Evolutionary conservation across 805 yeast species (phyloP).

Genomic region (Yarrowia sp.): DNA sequence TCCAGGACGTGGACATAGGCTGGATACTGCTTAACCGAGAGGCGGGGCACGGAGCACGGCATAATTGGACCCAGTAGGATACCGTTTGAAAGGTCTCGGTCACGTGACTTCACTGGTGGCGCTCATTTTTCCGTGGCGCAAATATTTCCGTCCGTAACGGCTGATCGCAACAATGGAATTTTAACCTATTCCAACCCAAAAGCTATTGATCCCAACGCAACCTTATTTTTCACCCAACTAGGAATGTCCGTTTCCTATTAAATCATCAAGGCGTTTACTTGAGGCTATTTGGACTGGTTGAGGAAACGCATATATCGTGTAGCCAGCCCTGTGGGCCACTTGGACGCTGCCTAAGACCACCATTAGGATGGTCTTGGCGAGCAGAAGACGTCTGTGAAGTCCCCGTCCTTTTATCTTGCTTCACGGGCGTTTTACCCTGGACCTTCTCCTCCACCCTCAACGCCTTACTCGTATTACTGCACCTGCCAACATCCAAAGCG

Average conservation of each 20-base stretch:
- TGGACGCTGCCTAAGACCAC: background rate
- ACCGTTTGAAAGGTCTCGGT: background rate
- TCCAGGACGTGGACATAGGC: slow-evolving; percentile 11
- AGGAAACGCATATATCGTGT: background rate
- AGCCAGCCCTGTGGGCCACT: background rate
- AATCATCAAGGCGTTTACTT: slow-evolving; percentile 14
- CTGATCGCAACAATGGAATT: background rate
- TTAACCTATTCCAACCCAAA: background rate
- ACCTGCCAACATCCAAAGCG: background rate
- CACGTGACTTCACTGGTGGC: background rate
- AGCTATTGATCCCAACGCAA: slow-evolving; percentile 2
- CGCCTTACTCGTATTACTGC: slow-evolving; percentile 7
- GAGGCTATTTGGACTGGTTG: slow-evolving; percentile 3
- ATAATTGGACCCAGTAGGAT: too few relatives aligned
- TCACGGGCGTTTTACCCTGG: background rate
- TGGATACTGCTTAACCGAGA: slow-evolving; percentile 11
- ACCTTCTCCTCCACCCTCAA: background rate
- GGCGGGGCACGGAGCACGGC: too few relatives aligned
- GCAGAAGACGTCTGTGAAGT: background rate
- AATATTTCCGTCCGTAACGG: background rate
- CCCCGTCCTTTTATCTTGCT: background rate
- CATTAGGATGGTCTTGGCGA: background rate
- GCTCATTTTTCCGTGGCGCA: background rate
- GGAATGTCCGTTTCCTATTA: slow-evolving; percentile 12
- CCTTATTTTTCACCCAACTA: slow-evolving; percentile 6